These are phyloP conservation scores for Fusarium falciforme DNA, from an alignment of 2,329 filamentous ascomycete species.

Conservation along the genomic window DNA sequence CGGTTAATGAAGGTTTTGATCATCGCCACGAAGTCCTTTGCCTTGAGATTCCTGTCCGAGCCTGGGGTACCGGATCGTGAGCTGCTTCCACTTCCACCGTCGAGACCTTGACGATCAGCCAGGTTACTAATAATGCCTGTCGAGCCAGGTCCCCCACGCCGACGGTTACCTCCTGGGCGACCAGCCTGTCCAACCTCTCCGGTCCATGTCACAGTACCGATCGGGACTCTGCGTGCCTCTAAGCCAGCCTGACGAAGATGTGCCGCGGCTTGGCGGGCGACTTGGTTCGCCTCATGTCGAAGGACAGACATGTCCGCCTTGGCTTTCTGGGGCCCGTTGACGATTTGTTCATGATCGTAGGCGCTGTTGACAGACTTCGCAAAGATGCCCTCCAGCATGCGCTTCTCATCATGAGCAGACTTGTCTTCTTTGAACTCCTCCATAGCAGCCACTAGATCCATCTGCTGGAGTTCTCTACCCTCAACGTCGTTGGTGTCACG, in stretches of 20 bases:
- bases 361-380: conserved; percentile 89
- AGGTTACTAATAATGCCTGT: conserved; percentile 67
- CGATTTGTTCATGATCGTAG: conserved; percentile 91
- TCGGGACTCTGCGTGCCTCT: conserved; percentile 76
- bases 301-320: conserved; percentile 83
- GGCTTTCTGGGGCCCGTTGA: conserved; percentile 78
- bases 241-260: conserved; percentile 80
- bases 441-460: conserved; percentile 71
- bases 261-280: conserved; percentile 81
- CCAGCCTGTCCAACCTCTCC: conserved; percentile 84
- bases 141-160: conserved; percentile 65
- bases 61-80: conserved; percentile 61
- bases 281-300: conserved; percentile 81
- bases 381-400: conserved; percentile 90
- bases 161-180: conserved; percentile 68
- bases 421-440: conserved; percentile 71
- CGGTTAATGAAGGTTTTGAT: conserved; percentile 83
- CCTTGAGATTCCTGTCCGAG: conserved; percentile 55
- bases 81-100: conserved; percentile 54
- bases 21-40: conserved; percentile 74
- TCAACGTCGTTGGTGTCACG: conserved; percentile 25
- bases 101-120: conserved; percentile 66
- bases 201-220: conserved; percentile 94
- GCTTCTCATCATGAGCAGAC: conserved; percentile 71
- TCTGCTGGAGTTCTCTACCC: conserved; percentile 59